Conservation (phyloP, 768 basidiomycete genomes). For the Russula brevipes region DNA sequence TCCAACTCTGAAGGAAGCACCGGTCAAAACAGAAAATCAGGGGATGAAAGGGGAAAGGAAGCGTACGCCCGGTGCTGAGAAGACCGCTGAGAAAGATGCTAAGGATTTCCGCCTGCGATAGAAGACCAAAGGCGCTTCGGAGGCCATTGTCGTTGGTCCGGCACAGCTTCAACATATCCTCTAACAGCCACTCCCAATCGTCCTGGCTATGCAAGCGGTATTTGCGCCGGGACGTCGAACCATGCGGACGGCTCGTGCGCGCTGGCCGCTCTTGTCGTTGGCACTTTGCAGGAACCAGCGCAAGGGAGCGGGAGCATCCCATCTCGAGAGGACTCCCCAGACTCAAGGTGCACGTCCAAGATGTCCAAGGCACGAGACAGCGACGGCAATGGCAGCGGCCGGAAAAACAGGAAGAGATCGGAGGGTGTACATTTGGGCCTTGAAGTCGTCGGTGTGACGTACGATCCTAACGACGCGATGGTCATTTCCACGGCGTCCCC, state of each 20-base stretch:
- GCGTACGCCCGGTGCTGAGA: constrained; percentile 83
- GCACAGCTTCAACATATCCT: constrained; percentile 84
- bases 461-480: constrained; percentile 70
- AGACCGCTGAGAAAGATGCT: constrained; percentile 85
- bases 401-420: constrained; percentile 78
- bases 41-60: not conserved
- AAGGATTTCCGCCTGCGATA: constrained; percentile 64
- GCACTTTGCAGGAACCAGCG: constrained; percentile 88
- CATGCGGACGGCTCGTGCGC: constrained; percentile 82
- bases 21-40: not conserved
- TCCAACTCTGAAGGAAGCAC: constrained; percentile 47
- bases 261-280: constrained; percentile 60
- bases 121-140: constrained; percentile 74
- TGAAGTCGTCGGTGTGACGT: constrained; percentile 68
- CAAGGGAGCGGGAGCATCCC: constrained; percentile 77
- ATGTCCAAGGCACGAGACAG: constrained; percentile 84
- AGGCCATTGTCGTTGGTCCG: constrained; percentile 56
- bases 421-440: constrained; percentile 51
- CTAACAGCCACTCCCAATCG: constrained; percentile 84
- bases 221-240: constrained; percentile 60
- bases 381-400: constrained; percentile 64
- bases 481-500: constrained; percentile 80
- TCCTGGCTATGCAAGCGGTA: constrained; percentile 53
- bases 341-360: constrained; percentile 90
- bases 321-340: constrained; percentile 85